Percentiles rank a stretch among this genome's conserved stretches.
phyloP scores from a whole-genome alignment of 192 early-diverging fungal genomes.

The Podila verticillata region DNA sequence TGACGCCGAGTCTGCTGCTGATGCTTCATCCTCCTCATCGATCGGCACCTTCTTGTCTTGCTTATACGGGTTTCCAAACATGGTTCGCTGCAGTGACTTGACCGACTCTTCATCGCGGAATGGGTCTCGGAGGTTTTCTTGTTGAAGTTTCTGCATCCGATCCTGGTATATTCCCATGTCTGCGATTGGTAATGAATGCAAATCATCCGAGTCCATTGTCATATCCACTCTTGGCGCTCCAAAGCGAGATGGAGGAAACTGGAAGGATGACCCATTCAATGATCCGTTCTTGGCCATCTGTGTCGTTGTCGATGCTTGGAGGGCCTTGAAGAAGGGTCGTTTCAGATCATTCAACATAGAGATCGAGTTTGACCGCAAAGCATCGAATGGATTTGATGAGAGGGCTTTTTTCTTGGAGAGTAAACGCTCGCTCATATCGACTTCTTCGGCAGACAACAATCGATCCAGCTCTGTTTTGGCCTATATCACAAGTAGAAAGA shows the following conservation, averaged over 20 bases:
- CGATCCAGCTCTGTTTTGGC: slow-evolving; percentile 40
- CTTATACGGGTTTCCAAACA: slow-evolving; percentile 84
- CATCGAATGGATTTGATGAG: slow-evolving; percentile 72
- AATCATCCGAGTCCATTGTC: slow-evolving; percentile 64
- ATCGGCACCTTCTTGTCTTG: slow-evolving; percentile 60
- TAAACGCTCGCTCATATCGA: slow-evolving; percentile 17
- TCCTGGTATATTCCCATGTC: slow-evolving; percentile 76
- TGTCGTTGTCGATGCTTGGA: slow-evolving; percentile 47
- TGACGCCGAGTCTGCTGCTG: slow-evolving; percentile 30
- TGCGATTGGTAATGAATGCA: slow-evolving; percentile 73
- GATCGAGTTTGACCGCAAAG: slow-evolving; percentile 64
- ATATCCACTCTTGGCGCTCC: slow-evolving; percentile 39
- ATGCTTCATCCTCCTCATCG: slow-evolving; percentile 55
- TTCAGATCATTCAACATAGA: slow-evolving; percentile 65
- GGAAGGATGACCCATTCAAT: background rate
- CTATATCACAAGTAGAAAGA: background rate
- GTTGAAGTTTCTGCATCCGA: slow-evolving; percentile 62
- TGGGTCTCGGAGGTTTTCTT: slow-evolving; percentile 70
- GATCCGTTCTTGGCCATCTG: background rate
- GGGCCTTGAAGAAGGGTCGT: slow-evolving; percentile 61
- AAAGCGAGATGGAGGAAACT: background rate
- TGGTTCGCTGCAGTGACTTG: slow-evolving; percentile 62
- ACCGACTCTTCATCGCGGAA: slow-evolving; percentile 71
- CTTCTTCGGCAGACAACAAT: slow-evolving; percentile 29
- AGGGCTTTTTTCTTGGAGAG: slow-evolving; percentile 53